These are phyloP conservation scores for Linum lewisii DNA, from an alignment of 345 rosid genomes.

Conservation along the genomic window DNA sequence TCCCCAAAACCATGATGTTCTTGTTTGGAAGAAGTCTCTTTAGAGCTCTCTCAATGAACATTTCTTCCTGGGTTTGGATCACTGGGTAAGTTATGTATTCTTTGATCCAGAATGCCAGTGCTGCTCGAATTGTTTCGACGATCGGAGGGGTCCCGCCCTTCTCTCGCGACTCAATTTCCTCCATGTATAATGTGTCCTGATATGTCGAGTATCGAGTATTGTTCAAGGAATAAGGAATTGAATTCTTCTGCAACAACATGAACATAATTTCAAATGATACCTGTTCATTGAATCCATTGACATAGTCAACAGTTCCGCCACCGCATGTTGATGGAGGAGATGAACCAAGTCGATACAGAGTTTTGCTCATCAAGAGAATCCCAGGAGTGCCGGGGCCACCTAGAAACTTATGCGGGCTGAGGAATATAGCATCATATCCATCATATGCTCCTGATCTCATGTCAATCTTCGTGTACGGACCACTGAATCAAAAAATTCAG, in stretches of 20 bases:
- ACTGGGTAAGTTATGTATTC: constrained; percentile 30
- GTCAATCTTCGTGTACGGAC: constrained; percentile 43
- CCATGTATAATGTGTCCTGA: constrained; percentile 43
- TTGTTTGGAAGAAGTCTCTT: constrained; percentile 32
- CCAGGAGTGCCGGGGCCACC: constrained; percentile 65
- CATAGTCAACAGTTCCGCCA: constrained; percentile 54
- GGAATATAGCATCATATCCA: constrained; percentile 48
- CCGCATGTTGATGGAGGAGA: constrained; percentile 57
- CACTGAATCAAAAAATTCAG: constrained; percentile 16
- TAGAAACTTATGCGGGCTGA: constrained; percentile 51
- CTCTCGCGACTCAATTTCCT: constrained; percentile 47
- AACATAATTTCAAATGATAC: too few species aligned
- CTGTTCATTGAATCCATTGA: constrained; percentile 43
- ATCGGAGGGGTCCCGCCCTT: constrained; percentile 56
- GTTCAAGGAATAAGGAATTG: too few species aligned
- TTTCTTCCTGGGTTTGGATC: constrained; percentile 27
- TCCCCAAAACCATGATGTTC: constrained; percentile 39
- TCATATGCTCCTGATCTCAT: constrained; percentile 41
- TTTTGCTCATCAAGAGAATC: constrained; percentile 39
- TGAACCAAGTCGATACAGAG: constrained; percentile 31
- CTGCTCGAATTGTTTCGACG: constrained; percentile 41
- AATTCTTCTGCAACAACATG: too few species aligned
- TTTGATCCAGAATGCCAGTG: constrained; percentile 51
- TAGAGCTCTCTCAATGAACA: constrained; percentile 29
- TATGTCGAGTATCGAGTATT: too few species aligned